Evolutionary conservation across 176 grass and related monocot genomes (phyloP).

Genomic region (Carex myosuroides): DNA sequence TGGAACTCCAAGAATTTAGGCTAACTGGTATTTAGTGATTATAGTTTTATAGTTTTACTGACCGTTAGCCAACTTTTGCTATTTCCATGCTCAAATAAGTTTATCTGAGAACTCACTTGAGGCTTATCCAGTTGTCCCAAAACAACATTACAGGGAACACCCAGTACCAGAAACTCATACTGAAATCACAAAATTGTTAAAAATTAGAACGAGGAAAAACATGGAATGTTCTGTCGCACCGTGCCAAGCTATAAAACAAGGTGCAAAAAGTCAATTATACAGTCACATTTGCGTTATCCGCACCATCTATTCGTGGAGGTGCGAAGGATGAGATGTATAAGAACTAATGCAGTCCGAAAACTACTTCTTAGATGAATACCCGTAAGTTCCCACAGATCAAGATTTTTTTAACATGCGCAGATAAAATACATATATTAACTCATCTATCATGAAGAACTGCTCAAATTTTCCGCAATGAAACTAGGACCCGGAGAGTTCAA

Average conservation of each 20-base stretch:
- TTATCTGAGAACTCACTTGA: background rate
- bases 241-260: background rate
- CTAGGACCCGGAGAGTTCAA: background rate
- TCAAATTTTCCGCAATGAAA: background rate
- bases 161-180: background rate
- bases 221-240: background rate
- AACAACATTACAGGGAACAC: too few species aligned
- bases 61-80: background rate
- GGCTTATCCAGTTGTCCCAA: too few species aligned
- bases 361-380: background rate
- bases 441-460: background rate
- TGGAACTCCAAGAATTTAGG: background rate
- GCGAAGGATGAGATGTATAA: background rate
- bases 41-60: background rate
- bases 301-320: background rate
- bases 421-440: background rate
- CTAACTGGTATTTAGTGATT: background rate
- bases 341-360: background rate
- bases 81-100: background rate
- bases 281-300: background rate
- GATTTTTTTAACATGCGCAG: background rate
- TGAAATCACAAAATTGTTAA: background rate
- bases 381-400: background rate
- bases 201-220: background rate
- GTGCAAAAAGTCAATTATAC: background rate